A percentile compares a stretch with the other conserved stretches of the same genome.
These are phyloP conservation scores for Yamadazyma sp. DNA, from an alignment of 1,139 yeast genomes.

Conservation along the genomic window DNA sequence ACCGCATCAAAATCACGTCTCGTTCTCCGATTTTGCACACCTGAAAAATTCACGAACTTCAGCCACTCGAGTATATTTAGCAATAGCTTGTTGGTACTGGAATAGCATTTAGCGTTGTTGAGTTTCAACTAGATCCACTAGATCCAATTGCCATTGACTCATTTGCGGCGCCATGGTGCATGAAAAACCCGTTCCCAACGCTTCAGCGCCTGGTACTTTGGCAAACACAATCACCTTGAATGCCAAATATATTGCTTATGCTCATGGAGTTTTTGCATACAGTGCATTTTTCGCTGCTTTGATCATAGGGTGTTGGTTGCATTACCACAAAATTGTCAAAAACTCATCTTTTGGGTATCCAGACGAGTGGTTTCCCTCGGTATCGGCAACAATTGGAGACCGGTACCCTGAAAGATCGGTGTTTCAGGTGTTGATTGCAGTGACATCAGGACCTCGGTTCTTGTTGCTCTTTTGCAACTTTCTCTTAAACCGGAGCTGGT, in stretches of 20 bases:
- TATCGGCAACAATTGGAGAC: constrained; percentile 95
- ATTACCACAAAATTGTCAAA: constrained; percentile 81
- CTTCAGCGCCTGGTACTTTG: background rate
- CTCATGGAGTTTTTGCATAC: constrained; percentile 71
- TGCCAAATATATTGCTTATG: constrained; percentile 64
- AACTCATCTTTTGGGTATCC: constrained; percentile 90
- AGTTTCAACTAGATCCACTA: too few species aligned
- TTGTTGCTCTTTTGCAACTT: constrained; percentile 64
- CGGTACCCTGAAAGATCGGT: constrained; percentile 92
- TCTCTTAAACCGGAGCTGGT: constrained; percentile 38
- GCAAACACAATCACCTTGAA: constrained; percentile 29
- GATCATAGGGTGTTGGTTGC: constrained; percentile 68
- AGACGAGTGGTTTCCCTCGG: constrained; percentile 98
- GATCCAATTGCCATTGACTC: too few species aligned
- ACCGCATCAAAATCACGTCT: too few species aligned
- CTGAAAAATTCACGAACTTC: too few species aligned
- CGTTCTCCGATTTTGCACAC: background rate
- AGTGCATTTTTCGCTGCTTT: constrained; percentile 76
- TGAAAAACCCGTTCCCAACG: background rate
- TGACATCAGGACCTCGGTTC: constrained; percentile 87
- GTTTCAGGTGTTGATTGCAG: constrained; percentile 79
- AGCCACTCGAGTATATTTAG: too few species aligned
- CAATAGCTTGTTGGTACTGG: too few species aligned
- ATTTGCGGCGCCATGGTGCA: background rate
- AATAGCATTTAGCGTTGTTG: too few species aligned